Percentiles rank a stretch among this genome's conserved stretches.
Evolutionary conservation across 2,329 filamentous ascomycete genomes (phyloP).

Genomic region (Mariannaea elegans): DNA sequence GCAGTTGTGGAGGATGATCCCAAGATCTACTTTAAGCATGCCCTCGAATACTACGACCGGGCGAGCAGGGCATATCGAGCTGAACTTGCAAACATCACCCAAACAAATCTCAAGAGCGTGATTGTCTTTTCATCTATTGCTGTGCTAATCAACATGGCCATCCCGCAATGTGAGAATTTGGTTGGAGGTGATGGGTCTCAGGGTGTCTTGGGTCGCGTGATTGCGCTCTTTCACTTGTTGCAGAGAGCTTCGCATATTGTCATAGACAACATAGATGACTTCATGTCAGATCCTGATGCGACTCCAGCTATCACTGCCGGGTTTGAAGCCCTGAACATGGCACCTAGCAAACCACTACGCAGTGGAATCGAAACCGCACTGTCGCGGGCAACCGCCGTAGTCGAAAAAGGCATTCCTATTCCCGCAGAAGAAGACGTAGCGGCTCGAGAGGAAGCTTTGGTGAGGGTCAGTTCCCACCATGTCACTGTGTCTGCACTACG

Average conservation of each 20-base stretch:
- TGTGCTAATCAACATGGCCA: constrained; percentile 36
- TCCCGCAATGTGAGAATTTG: constrained; percentile 30
- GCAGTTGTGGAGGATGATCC: constrained; percentile 25
- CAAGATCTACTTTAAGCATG: constrained; percentile 31
- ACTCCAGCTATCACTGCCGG: constrained; percentile 4
- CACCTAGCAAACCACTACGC: neutral
- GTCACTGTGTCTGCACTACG: constrained; percentile 43
- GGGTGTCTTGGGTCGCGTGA: constrained; percentile 28
- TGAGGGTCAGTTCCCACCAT: constrained; percentile 20
- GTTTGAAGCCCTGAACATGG: neutral
- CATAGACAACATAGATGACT: constrained; percentile 25
- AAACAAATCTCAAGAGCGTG: constrained; percentile 31
- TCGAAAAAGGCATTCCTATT: constrained; percentile 26
- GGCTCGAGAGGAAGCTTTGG: constrained; percentile 1
- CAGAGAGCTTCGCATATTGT: constrained; percentile 31
- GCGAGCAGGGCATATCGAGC: constrained; percentile 34
- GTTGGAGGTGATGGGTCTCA: constrained; percentile 20
- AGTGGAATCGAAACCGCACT: constrained; percentile 23
- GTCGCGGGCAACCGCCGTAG: constrained; percentile 6
- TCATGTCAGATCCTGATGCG: constrained; percentile 17
- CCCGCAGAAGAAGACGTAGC: neutral
- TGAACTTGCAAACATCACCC: constrained; percentile 31
- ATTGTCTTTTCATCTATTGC: constrained; percentile 38
- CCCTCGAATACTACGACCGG: constrained; percentile 38
- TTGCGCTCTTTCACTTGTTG: constrained; percentile 32